phyloP scores from a whole-genome alignment of 257 asterid species.

The Echium plantagineum region DNA sequence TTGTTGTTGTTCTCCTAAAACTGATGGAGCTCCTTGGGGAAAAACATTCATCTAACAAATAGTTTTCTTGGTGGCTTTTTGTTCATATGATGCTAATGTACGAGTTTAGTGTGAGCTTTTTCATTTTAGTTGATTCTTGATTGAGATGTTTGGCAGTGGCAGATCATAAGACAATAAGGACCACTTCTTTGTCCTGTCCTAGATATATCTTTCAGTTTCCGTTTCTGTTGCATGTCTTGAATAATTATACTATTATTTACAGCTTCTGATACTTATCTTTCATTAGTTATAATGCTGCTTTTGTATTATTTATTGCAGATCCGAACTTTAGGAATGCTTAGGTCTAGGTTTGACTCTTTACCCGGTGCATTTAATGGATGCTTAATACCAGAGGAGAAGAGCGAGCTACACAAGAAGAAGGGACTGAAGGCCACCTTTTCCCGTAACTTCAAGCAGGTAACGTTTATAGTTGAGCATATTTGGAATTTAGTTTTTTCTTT shows the following conservation, averaged over 20 bases:
- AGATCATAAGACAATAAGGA: not conserved
- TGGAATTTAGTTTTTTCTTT: not conserved
- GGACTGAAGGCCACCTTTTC: constrained; percentile 95
- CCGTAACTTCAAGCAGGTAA: constrained; percentile 70
- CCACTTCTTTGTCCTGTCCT: not conserved
- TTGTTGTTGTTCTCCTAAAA: no score
- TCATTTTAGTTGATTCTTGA: no score
- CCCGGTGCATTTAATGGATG: constrained; percentile 93
- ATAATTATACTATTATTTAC: not conserved
- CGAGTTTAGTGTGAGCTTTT: no score
- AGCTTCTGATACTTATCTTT: not conserved
- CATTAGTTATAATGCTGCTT: constrained; percentile 8
- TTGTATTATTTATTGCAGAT: constrained; percentile 43
- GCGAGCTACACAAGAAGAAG: constrained; percentile 63
- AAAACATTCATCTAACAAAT: no score
- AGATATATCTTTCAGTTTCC: not conserved
- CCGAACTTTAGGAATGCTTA: constrained; percentile 92
- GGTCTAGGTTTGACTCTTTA: constrained; percentile 79
- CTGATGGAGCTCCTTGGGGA: no score
- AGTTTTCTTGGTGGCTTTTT: no score
- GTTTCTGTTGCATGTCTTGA: not conserved
- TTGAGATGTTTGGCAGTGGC: no score
- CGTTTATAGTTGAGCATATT: not conserved
- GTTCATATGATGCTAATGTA: no score
- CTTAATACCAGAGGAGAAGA: constrained; percentile 83